These are phyloP conservation scores for Boletus barrowsii DNA, from an alignment of 768 basidiomycete species.

Conservation along the genomic window DNA sequence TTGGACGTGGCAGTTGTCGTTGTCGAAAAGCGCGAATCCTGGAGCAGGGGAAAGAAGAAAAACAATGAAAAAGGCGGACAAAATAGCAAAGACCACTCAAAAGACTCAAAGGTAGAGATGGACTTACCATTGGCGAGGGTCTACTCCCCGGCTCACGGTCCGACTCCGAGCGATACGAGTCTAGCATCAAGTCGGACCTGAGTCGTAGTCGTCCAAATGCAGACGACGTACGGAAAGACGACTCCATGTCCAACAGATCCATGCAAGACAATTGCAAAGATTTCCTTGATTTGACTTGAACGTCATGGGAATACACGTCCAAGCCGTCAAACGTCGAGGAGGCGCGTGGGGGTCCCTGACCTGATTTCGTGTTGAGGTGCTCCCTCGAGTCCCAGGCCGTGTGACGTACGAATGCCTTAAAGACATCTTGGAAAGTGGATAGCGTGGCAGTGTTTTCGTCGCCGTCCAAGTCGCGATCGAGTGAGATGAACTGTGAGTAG, in stretches of 20 bases:
- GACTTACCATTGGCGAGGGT: conserved; percentile 18
- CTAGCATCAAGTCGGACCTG: conserved; percentile 22
- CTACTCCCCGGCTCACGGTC: conserved; percentile 9
- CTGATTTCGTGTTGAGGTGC: conserved; percentile 13
- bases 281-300: conserved; percentile 12
- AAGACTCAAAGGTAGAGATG: background rate
- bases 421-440: conserved; percentile 27
- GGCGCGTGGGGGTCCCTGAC: conserved; percentile 16
- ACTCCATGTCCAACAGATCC: conserved; percentile 21
- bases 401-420: conserved; percentile 26
- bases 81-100: background rate
- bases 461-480: conserved; percentile 15
- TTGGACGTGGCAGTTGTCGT: conserved; percentile 36
- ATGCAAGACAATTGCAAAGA: conserved; percentile 20
- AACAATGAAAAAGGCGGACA: background rate
- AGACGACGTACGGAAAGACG: conserved; percentile 12
- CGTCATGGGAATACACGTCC: conserved; percentile 30
- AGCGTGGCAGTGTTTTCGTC: conserved; percentile 25
- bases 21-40: conserved; percentile 36
- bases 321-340: conserved; percentile 32
- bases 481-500: conserved; percentile 8
- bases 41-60: background rate
- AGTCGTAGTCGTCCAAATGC: conserved; percentile 15
- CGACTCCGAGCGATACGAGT: conserved; percentile 14
- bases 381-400: conserved; percentile 22